Percentiles rank a stretch among this genome's conserved stretches.
Evolutionary conservation across 208 protist species (phyloP).

Genomic region (Novymonas esmeraldas): DNA sequence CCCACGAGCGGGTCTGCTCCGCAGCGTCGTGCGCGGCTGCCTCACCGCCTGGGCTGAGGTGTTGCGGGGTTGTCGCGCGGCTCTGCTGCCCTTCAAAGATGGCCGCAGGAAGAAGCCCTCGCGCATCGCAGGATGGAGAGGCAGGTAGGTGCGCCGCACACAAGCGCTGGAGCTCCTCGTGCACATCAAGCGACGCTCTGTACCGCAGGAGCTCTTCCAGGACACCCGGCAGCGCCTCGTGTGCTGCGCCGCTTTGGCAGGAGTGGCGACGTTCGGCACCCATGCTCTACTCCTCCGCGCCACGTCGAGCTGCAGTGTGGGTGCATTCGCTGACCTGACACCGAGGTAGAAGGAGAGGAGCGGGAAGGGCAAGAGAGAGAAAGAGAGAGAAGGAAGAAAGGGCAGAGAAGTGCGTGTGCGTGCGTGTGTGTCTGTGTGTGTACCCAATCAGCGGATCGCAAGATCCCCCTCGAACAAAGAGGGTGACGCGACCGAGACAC

Average conservation of each 20-base stretch:
- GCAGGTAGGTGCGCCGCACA: slow-evolving; percentile 11
- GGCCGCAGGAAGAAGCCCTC: slow-evolving; percentile 34
- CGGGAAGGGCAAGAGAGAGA: not conserved
- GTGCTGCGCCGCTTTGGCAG: too few species aligned
- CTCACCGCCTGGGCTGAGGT: too few species aligned
- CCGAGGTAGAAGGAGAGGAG: not conserved
- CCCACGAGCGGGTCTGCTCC: slow-evolving; percentile 10
- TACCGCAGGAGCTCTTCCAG: slow-evolving; percentile 23
- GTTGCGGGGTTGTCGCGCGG: not conserved
- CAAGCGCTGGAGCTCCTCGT: slow-evolving; percentile 10
- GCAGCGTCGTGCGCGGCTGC: too few species aligned
- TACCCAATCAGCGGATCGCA: too few species aligned
- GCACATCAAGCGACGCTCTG: slow-evolving; percentile 14
- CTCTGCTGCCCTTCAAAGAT: slow-evolving; percentile 48
- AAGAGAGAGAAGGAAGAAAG: not conserved
- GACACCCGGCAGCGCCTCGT: not conserved
- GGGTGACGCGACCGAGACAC: too few species aligned
- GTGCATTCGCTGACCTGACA: too few species aligned
- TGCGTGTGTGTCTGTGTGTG: too few species aligned
- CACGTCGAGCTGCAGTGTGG: too few species aligned
- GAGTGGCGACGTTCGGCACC: too few species aligned
- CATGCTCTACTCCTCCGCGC: too few species aligned
- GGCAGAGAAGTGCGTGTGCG: too few species aligned
- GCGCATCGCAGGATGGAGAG: slow-evolving; percentile 5
- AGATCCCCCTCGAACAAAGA: too few species aligned